phyloP scores from a whole-genome alignment of 2,329 filamentous ascomycete genomes.

The Beauveria sp. region DNA sequence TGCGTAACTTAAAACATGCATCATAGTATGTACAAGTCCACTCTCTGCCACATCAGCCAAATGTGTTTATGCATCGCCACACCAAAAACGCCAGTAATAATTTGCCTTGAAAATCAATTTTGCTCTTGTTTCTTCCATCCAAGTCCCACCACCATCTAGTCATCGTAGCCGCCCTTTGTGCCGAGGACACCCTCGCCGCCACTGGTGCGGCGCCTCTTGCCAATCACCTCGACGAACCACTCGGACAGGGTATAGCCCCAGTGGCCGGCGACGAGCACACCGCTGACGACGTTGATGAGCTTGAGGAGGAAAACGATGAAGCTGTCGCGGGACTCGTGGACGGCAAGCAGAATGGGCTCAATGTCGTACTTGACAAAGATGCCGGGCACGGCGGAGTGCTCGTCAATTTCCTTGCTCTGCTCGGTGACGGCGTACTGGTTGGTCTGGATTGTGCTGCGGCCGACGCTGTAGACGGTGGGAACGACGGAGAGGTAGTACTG shows the following conservation, averaged over 20 bases:
- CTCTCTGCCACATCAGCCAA: not conserved
- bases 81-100: not conserved
- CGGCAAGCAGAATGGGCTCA: constrained; percentile 82
- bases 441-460: constrained; percentile 64
- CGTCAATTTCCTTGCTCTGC: constrained; percentile 64
- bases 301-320: constrained; percentile 70
- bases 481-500: constrained; percentile 97
- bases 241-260: constrained; percentile 85
- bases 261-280: constrained; percentile 85
- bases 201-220: constrained; percentile 37
- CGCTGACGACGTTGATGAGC: constrained; percentile 82
- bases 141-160: not conserved
- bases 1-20: not conserved
- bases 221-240: constrained; percentile 56
- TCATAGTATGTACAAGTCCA: not conserved
- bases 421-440: constrained; percentile 98
- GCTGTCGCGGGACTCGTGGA: constrained; percentile 72
- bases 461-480: constrained; percentile 80
- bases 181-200: constrained; percentile 44
- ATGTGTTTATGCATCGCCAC: not conserved
- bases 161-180: constrained; percentile 31
- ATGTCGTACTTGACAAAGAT: constrained; percentile 99
- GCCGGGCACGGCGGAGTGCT: constrained; percentile 64
- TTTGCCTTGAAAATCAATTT: not conserved
- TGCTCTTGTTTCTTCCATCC: not conserved